Evolutionary conservation across 2,329 filamentous ascomycete genomes (phyloP).

Genomic region (Cylindrodendrum hubeiense): DNA sequence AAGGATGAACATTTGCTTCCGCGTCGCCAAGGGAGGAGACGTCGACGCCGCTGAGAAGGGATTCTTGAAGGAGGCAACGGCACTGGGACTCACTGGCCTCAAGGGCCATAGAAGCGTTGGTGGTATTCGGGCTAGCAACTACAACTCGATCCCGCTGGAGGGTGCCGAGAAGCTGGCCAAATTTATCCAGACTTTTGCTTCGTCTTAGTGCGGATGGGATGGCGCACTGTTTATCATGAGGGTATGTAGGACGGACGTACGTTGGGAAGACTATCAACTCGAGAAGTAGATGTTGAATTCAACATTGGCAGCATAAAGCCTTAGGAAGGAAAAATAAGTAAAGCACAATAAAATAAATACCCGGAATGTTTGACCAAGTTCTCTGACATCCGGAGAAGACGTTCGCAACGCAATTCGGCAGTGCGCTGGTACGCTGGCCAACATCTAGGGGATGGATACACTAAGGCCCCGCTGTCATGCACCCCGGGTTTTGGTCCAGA

Average conservation of each 20-base stretch:
- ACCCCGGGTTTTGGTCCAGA: slow-evolving; percentile 17
- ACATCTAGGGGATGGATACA: neutral
- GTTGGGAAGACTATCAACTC: slow-evolving; percentile 20
- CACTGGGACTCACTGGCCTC: slow-evolving; percentile 78
- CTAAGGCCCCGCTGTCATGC: slow-evolving; percentile 20
- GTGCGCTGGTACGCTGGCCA: neutral
- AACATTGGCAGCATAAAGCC: slow-evolving; percentile 32
- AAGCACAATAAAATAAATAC: neutral
- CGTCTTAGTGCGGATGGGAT: slow-evolving; percentile 8
- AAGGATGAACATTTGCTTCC: slow-evolving; percentile 96
- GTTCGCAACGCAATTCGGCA: neutral
- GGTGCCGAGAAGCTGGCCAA: slow-evolving; percentile 76
- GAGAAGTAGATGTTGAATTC: slow-evolving; percentile 32
- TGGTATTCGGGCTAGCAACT: slow-evolving; percentile 83
- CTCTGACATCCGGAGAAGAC: neutral
- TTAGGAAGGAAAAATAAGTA: neutral
- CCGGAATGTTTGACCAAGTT: neutral
- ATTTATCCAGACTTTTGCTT: slow-evolving; percentile 70
- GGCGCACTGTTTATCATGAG: neutral
- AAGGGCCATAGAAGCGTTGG: slow-evolving; percentile 87
- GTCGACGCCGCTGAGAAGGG: slow-evolving; percentile 79
- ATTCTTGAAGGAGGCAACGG: slow-evolving; percentile 81
- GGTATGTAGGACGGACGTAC: neutral
- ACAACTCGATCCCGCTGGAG: slow-evolving; percentile 82
- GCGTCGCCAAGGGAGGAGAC: slow-evolving; percentile 71